A percentile compares a stretch with the other conserved stretches of the same genome.
phyloP scores from a whole-genome alignment of 2,329 filamentous ascomycete species.

The Aspergillus sp. region DNA sequence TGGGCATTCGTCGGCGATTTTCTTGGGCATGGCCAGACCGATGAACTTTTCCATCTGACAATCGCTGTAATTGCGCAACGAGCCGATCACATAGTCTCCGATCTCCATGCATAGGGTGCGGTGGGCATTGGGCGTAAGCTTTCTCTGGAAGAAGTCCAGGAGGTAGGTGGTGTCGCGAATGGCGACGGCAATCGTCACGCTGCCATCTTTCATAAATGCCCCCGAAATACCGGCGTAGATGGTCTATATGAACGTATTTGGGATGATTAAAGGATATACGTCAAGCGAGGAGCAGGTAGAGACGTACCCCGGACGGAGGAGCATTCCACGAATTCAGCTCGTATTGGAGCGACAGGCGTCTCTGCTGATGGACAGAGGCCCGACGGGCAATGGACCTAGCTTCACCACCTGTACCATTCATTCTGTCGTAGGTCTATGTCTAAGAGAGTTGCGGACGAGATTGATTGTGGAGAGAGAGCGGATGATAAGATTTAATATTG shows the following conservation, averaged over 20 bases:
- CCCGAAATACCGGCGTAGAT: constrained; percentile 43
- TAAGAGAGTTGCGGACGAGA: background rate
- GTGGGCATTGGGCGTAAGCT: constrained; percentile 48
- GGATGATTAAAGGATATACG: background rate
- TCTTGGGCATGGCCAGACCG: constrained; percentile 66
- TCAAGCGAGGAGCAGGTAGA: background rate
- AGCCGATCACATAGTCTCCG: constrained; percentile 58
- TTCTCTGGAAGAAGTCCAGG: constrained; percentile 66
- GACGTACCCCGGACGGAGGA: constrained; percentile 37
- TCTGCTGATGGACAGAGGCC: constrained; percentile 32
- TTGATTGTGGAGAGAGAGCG: background rate
- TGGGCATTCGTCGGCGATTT: constrained; percentile 60
- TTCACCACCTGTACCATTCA: constrained; percentile 2
- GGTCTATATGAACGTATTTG: constrained; percentile 23
- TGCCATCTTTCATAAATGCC: constrained; percentile 36
- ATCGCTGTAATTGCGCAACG: constrained; percentile 59
- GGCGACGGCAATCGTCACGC: constrained; percentile 62
- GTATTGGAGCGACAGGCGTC: constrained; percentile 29
- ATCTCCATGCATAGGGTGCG: constrained; percentile 45
- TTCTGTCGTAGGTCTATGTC: background rate
- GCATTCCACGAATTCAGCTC: constrained; percentile 34
- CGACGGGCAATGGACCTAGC: constrained; percentile 23
- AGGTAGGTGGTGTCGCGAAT: constrained; percentile 73
- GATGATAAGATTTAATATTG: background rate
- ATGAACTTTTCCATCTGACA: constrained; percentile 71